Evolutionary conservation across 2,329 filamentous ascomycete genomes (phyloP).

Genomic region (Mycocentrospora acerina): DNA sequence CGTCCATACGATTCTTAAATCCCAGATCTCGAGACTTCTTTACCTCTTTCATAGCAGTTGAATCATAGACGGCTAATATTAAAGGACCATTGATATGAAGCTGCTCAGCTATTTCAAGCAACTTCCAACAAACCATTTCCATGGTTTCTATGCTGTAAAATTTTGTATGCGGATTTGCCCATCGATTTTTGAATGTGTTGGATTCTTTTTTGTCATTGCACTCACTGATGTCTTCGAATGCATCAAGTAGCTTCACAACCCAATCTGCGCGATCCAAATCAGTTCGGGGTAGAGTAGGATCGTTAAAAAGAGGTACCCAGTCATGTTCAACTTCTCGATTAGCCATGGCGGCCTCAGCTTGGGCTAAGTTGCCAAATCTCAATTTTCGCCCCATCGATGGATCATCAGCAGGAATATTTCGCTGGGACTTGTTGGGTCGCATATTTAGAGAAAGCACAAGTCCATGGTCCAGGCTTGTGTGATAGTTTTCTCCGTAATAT

Average conservation of each 20-base stretch:
- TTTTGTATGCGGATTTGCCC: neutral
- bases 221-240: slow-evolving; percentile 5
- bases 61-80: slow-evolving; percentile 4
- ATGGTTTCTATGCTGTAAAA: slow-evolving; percentile 8
- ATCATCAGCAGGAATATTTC: no score
- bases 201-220: slow-evolving; percentile 7
- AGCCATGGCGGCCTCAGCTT: slow-evolving; percentile 4
- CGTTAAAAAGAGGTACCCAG: slow-evolving; percentile 5
- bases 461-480: no score
- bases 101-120: slow-evolving; percentile 7
- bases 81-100: slow-evolving; percentile 9
- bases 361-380: slow-evolving; percentile 2
- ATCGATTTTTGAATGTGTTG: slow-evolving; percentile 8
- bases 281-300: slow-evolving; percentile 5
- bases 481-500: no score
- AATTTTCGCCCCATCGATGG: no score
- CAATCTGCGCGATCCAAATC: slow-evolving; percentile 2
- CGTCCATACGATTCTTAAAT: slow-evolving; percentile 11
- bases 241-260: slow-evolving; percentile 5
- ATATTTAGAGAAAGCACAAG: no score
- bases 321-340: neutral
- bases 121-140: slow-evolving; percentile 17
- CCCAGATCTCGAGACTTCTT: slow-evolving; percentile 3
- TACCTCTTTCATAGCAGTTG: slow-evolving; percentile 3
- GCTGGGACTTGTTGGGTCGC: no score